Evolutionary conservation across 169 alveolate species (phyloP), one percentile per base, ranked within the genome.

Genomic region (Cystoisospora suis): DNA sequence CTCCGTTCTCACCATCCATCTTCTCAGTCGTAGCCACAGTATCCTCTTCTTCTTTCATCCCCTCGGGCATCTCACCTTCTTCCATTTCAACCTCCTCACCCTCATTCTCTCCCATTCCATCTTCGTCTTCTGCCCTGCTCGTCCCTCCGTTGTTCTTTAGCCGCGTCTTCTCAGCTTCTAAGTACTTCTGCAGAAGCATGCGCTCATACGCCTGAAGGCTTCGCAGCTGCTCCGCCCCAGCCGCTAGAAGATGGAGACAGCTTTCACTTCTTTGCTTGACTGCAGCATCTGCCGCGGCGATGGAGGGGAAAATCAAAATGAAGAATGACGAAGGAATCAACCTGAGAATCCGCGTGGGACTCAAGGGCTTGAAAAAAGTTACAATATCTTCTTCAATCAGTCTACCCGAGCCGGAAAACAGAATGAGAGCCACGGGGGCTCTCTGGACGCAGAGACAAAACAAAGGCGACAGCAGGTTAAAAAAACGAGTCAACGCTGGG

Each of bases 261-360:
- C 27, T 15, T 34, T 72, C 83, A 53, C 83, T 36, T 1, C 83
- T 29, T 34, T 72, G 83, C 1, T 36, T 2, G 40, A 72, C 58
- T 27, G 83, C 83, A 0, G 83, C 83, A 3, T 72, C 42, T 38
- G 83, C 83, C 49, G 83, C 83, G 27, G 83, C 83, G 3, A 53
- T 56, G n/a, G 83, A 72, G 56, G 83, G 83, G 83, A 72, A 72
- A 34, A 40, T 29, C 27, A 72, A 29, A 34, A 72, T 2, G 83
- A 72, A 72, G 83, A 72, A 72, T 6, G 83, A 6, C 17, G 83
- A 20, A 15, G 83, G 53, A 34, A 72, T 29, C n/a, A 72, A 53
- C 56, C 42, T 46, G 58, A 40, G 47, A n/a, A 72, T 56, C 27
- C 38, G 42, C 6, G 34, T 6, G n/a, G 83, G 83, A 17, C 20